phyloP scores from a whole-genome alignment of 2,329 filamentous ascomycete genomes.

The Aspergillus arachidicola region DNA sequence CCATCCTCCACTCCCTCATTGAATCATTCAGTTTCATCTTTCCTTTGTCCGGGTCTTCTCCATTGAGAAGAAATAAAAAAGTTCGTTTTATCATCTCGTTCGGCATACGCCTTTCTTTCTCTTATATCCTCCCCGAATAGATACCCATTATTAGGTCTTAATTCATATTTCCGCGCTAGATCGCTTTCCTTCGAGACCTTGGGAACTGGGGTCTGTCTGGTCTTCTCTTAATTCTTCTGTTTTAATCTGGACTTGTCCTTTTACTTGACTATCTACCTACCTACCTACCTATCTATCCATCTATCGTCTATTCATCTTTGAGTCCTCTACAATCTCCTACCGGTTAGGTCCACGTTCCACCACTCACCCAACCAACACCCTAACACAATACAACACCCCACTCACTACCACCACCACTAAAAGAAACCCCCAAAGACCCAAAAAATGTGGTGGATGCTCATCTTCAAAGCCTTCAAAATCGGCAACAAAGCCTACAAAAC shows the following conservation, averaged over 20 bases:
- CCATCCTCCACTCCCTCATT: neutral
- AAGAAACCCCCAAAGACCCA: neutral
- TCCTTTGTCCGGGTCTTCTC: neutral
- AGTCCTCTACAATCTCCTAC: neutral
- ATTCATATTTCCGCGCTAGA: neutral
- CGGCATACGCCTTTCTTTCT: neutral
- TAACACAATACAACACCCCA: neutral
- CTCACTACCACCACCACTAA: neutral
- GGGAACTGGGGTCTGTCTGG: no score
- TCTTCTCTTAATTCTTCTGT: neutral
- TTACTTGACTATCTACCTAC: neutral
- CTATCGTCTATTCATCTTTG: neutral
- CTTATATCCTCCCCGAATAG: neutral
- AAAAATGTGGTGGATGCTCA: conserved; percentile 31
- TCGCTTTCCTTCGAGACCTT: neutral
- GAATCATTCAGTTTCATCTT: neutral
- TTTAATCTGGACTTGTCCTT: neutral
- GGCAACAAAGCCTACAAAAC: conserved; percentile 29
- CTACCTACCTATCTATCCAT: neutral
- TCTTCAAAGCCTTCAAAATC: conserved; percentile 31
- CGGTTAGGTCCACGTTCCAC: no score
- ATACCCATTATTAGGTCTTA: neutral
- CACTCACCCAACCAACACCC: neutral
- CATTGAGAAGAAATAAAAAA: neutral
- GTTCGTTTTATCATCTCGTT: neutral